Conservation (phyloP, 139 green algal genomes). For the Dunaliella primolecta region DNA sequence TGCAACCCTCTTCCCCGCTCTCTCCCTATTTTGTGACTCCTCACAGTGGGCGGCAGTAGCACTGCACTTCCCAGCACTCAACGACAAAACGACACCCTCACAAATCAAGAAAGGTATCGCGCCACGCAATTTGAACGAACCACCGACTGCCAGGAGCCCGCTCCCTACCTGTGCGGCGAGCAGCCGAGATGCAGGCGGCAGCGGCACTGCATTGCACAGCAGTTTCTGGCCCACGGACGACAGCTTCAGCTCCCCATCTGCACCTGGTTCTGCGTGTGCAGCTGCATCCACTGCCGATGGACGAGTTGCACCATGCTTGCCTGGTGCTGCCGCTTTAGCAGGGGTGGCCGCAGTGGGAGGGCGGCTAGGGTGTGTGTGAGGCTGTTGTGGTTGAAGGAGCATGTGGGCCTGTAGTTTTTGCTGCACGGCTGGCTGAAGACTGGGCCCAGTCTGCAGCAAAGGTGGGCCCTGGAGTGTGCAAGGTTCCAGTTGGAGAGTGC, state of each 20-base stretch:
- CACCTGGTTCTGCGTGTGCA: background rate
- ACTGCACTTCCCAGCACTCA: too few relatives aligned
- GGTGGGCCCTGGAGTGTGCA: background rate
- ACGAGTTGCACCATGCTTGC: too few relatives aligned
- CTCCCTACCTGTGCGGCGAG: too few relatives aligned
- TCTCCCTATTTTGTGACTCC: too few relatives aligned
- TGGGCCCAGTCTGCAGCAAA: background rate
- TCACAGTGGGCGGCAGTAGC: too few relatives aligned
- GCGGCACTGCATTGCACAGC: background rate
- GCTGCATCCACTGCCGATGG: too few relatives aligned
- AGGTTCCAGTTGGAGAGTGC: too few relatives aligned
- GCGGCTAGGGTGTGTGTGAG: background rate
- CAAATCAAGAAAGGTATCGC: too few relatives aligned
- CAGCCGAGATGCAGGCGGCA: background rate
- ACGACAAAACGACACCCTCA: too few relatives aligned
- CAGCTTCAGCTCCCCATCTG: background rate
- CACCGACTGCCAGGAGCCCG: too few relatives aligned
- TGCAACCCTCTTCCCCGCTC: too few relatives aligned
- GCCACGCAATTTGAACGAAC: too few relatives aligned
- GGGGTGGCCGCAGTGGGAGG: background rate
- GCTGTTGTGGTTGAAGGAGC: background rate
- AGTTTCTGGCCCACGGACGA: background rate
- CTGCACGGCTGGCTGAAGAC: background rate
- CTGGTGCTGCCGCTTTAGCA: background rate
- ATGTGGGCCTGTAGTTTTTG: background rate